These are phyloP conservation scores for Pythium vanterpoolii DNA, from an alignment of 352 stramenopile genomes.

Conservation along the genomic window DNA sequence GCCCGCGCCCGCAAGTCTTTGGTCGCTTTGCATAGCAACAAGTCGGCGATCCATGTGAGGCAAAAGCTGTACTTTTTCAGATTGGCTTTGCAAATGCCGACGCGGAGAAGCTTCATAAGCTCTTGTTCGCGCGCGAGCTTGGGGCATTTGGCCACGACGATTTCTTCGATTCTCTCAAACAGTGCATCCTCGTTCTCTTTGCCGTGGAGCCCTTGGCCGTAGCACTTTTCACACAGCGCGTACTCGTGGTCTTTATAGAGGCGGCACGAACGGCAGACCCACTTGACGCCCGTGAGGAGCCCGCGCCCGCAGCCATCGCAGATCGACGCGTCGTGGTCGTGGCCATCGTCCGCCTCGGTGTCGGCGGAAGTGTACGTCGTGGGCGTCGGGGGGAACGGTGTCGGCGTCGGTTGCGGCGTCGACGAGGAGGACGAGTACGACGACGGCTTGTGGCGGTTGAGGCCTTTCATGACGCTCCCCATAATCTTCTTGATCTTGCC, in stretches of 20 bases:
- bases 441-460: conserved; percentile 61
- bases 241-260: conserved; percentile 46
- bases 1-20: conserved; percentile 61
- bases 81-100: conserved; percentile 77
- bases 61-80: conserved; percentile 83
- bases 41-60: conserved; percentile 73
- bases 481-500: conserved; percentile 83
- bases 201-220: conserved; percentile 64
- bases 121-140: conserved; percentile 46
- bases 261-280: conserved; percentile 63
- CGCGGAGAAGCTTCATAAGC: conserved; percentile 55
- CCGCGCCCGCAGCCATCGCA: conserved; percentile 66
- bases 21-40: conserved; percentile 59
- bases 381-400: conserved; percentile 18
- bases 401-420: conserved; percentile 22
- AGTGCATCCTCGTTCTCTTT: conserved; percentile 64
- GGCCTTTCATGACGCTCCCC: conserved; percentile 60
- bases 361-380: not conserved
- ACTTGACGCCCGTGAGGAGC: conserved; percentile 49
- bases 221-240: conserved; percentile 73
- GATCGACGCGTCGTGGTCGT: conserved; percentile 51
- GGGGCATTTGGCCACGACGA: conserved; percentile 60
- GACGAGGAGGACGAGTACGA: conserved; percentile 25
- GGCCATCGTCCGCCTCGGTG: conserved; percentile 1
- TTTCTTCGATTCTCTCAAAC: conserved; percentile 60